Percentiles rank a stretch among this genome's conserved stretches.
Conservation (phyloP, 1,284 basidiomycete genomes). For the Trichosporon sp. region DNA sequence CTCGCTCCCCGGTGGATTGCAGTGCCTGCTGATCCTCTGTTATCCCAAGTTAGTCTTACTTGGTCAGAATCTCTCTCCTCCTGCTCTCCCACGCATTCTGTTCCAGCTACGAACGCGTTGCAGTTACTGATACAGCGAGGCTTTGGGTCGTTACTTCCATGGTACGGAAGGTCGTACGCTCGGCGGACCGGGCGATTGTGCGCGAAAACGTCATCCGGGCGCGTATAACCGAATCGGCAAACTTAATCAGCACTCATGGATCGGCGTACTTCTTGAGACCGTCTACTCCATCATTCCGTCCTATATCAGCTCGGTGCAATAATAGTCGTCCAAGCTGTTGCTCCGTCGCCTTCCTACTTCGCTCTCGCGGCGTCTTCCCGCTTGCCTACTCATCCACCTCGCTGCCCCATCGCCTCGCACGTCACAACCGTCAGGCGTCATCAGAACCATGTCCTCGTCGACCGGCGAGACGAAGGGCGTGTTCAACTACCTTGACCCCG, state of each 20-base stretch:
- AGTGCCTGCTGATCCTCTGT: no score
- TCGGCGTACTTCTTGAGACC: neutral
- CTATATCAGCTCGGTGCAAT: neutral
- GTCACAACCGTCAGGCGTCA: neutral
- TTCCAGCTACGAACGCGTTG: no score
- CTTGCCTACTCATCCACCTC: neutral
- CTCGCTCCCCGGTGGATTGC: no score
- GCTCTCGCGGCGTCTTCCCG: neutral
- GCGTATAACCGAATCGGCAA: slow-evolving; percentile 10
- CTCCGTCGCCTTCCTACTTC: neutral
- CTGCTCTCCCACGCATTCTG: no score
- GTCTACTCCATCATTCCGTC: no score
- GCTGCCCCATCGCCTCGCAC: neutral
- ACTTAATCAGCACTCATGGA: neutral
- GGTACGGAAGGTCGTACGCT: no score
- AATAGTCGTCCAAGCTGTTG: neutral
- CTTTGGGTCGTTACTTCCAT: no score
- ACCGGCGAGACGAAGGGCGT: neutral
- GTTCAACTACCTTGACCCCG: slow-evolving; percentile 1
- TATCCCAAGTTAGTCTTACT: no score
- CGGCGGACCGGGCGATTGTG: neutral
- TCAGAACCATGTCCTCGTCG: neutral
- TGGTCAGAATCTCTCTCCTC: no score
- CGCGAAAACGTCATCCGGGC: slow-evolving; percentile 9
- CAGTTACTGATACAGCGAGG: no score